Evolutionary conservation across 225 moss, liverwort and hornwort species (phyloP), one percentile per base, ranked within the genome.

Genomic region (Climacium dendroides): DNA sequence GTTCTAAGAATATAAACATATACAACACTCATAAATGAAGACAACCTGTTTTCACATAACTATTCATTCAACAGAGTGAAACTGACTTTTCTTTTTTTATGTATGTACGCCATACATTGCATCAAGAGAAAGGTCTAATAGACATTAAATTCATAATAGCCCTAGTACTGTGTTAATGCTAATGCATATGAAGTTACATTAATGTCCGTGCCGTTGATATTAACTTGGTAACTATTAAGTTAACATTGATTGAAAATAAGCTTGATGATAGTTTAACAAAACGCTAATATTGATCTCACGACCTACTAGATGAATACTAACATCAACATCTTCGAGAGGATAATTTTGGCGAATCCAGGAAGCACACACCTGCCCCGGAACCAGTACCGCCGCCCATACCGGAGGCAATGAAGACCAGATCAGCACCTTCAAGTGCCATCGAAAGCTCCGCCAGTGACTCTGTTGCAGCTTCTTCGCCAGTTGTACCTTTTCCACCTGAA

Each of bases 311-410:
- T 55, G 37, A 37, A 82, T 48, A 6, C 37, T 14, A 23, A 57
- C 30, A 54, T 83, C 70, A 28, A 83, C 39, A 58, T 13, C 39
- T 22, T 58, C 43, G 58, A 83, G 58, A 43, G 41, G 24, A 60
- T 39, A 41, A 60, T 64, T 39, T 59, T 82, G 77, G 52, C 39
- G 58, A 80, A 80, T 83, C 39, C 81, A 82, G 59, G 19, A 84
- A 86, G 67, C 41, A 87, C 90, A 71, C 64, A 96, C 96, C 95
- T 94, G 96, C 96, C 13, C 96, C 96, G 81, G 96, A 96, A 66
- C 96, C 96, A 60, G 96, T 96, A 12, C 96, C 96, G 34, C 96
- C 96, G 69, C 96, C 96, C 96, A 96, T 96, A 20, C 96, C 96
- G 52, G 93, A 94, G 79, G 96, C 96, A 72, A 96, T 94, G 83